Conservation (phyloP, 257 asterid species). For the Solanum bulbocastanum region DNA sequence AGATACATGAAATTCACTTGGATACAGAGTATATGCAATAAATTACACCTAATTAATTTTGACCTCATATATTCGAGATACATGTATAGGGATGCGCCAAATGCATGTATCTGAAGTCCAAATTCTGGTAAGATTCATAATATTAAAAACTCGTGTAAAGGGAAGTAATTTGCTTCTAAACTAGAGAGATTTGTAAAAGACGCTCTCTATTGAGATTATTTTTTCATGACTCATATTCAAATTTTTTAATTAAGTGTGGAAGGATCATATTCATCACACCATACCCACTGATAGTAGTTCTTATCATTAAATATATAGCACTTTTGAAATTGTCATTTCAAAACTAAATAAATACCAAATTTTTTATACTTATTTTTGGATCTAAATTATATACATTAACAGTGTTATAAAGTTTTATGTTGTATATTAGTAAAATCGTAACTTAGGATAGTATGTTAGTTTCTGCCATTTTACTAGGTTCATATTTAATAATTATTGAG, state of each 20-base stretch:
- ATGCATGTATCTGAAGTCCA: no score
- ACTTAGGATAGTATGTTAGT: neutral
- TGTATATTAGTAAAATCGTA: neutral
- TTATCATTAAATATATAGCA: neutral
- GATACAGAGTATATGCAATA: no score
- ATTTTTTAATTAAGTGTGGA: neutral
- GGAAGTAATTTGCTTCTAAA: no score
- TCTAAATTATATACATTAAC: neutral
- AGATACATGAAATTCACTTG: no score
- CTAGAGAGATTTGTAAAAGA: neutral
- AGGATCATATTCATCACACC: neutral
- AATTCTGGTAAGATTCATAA: no score
- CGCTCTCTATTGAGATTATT: neutral
- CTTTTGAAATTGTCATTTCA: neutral
- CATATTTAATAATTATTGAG: neutral
- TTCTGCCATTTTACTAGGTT: neutral
- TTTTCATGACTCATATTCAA: neutral
- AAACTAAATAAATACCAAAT: neutral
- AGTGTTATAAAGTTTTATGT: neutral
- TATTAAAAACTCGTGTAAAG: no score
- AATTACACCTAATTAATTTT: no score
- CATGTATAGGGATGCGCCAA: accelerated
- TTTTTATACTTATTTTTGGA: neutral
- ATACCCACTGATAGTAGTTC: neutral
- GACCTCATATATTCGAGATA: no score